phyloP scores from a whole-genome alignment of 1,284 basidiomycete species.

The Leccinum angustisporum region DNA sequence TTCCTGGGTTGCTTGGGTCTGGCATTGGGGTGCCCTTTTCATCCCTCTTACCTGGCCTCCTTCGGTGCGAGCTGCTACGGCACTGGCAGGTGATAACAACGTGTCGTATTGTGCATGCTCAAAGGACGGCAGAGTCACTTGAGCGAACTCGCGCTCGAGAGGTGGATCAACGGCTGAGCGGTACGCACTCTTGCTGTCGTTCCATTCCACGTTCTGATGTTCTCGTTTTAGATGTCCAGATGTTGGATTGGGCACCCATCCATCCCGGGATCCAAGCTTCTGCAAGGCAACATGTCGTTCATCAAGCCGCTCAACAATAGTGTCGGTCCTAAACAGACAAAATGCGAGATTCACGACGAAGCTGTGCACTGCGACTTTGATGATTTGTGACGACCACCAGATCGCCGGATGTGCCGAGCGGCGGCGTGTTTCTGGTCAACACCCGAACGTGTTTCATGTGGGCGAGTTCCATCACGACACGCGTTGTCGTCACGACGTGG shows the following conservation, averaged over 20 bases:
- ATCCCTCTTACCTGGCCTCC: too few relatives aligned
- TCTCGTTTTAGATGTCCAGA: slow-evolving; percentile 72
- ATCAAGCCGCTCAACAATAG: slow-evolving; percentile 90
- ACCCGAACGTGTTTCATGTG: slow-evolving; percentile 94
- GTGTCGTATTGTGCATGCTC: too few relatives aligned
- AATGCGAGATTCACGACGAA: slow-evolving; percentile 91
- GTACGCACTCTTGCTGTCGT: slow-evolving; percentile 44
- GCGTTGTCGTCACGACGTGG: slow-evolving; percentile 85
- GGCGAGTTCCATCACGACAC: slow-evolving; percentile 78
- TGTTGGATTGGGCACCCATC: slow-evolving; percentile 85
- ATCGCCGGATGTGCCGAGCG: slow-evolving; percentile 94
- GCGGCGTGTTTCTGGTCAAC: slow-evolving; percentile 90
- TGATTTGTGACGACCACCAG: slow-evolving; percentile 86
- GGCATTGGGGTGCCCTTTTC: too few relatives aligned
- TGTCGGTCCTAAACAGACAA: slow-evolving; percentile 93
- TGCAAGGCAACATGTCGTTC: slow-evolving; percentile 89
- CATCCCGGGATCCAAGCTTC: slow-evolving; percentile 63
- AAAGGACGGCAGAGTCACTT: too few relatives aligned
- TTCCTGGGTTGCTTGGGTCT: too few relatives aligned
- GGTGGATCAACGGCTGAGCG: slow-evolving; percentile 85
- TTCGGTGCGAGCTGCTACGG: too few relatives aligned
- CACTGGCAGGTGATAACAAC: too few relatives aligned
- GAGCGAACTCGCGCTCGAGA: too few relatives aligned
- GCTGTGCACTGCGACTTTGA: slow-evolving; percentile 82
- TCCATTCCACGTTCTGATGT: slow-evolving; percentile 1